These are phyloP conservation scores for Pseudopyrenochaeta lycopersici DNA, from an alignment of 2,329 filamentous ascomycete genomes.

Conservation along the genomic window DNA sequence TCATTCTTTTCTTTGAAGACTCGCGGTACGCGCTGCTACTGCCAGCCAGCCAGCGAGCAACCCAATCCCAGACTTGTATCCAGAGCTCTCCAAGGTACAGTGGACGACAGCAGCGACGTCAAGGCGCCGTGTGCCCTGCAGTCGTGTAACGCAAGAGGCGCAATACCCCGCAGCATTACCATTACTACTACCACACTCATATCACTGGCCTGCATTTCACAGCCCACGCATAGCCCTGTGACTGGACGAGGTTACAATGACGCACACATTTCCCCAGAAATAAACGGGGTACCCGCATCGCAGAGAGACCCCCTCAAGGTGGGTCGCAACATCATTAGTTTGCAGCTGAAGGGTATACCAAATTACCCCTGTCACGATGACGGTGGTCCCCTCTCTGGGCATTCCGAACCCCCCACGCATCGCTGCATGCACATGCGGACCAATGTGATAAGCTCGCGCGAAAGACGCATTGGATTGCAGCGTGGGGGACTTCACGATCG, in stretches of 20 bases:
- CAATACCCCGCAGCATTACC: slow-evolving; percentile 30
- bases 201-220: slow-evolving; percentile 9
- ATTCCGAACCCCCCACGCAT: slow-evolving; percentile 20
- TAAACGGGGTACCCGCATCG: slow-evolving; percentile 21
- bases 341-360: neutral
- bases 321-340: slow-evolving; percentile 1
- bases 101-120: neutral
- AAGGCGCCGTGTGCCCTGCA: slow-evolving; percentile 6
- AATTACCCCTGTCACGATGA: neutral
- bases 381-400: slow-evolving; percentile 15
- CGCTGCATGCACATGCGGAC: slow-evolving; percentile 15
- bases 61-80: neutral
- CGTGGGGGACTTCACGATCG: slow-evolving; percentile 14
- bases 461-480: slow-evolving; percentile 23
- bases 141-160: slow-evolving; percentile 14
- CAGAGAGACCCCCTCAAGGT: slow-evolving; percentile 5
- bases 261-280: slow-evolving; percentile 24
- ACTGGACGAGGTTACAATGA: slow-evolving; percentile 17
- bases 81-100: too few relatives aligned
- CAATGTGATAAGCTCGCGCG: slow-evolving; percentile 34
- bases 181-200: slow-evolving; percentile 11
- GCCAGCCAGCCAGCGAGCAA: neutral
- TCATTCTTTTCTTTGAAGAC: slow-evolving; percentile 4
- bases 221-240: slow-evolving; percentile 8
- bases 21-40: slow-evolving; percentile 18